Evolutionary conservation across 805 yeast species (phyloP).

Genomic region (Ogataea paraovalis): DNA sequence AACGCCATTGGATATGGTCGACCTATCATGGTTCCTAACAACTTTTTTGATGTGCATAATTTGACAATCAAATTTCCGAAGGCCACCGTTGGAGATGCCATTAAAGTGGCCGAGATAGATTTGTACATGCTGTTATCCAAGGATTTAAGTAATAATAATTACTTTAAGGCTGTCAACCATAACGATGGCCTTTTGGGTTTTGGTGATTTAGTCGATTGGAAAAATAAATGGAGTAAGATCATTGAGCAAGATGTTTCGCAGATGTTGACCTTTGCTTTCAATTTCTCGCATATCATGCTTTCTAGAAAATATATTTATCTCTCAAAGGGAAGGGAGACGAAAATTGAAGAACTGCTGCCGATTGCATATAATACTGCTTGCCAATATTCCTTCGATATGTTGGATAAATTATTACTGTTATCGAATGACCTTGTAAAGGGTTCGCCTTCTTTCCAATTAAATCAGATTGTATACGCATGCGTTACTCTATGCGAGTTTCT

Average conservation of each 20-base stretch:
- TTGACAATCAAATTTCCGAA: conserved; percentile 45
- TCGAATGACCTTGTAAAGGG: conserved; percentile 48
- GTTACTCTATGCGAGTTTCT: conserved; percentile 47
- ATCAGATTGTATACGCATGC: conserved; percentile 53
- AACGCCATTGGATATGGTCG: conserved; percentile 47
- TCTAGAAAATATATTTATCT: conserved; percentile 32
- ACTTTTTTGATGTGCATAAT: conserved; percentile 39
- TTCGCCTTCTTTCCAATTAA: conserved; percentile 48
- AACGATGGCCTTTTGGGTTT: conserved; percentile 23
- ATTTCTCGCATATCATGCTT: conserved; percentile 43
- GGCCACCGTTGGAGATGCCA: conserved; percentile 50
- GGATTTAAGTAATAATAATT: conserved; percentile 9
- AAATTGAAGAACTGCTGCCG: conserved; percentile 1
- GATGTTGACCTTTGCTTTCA: conserved; percentile 43
- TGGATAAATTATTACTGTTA: conserved; percentile 41
- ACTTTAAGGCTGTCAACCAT: background rate
- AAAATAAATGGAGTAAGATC: conserved; percentile 39
- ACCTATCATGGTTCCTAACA: conserved; percentile 37
- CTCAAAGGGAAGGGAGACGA: background rate
- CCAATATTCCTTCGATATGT: conserved; percentile 40
- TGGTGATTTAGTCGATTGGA: conserved; percentile 43
- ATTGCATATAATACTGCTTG: conserved; percentile 37
- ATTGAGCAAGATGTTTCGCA: conserved; percentile 47
- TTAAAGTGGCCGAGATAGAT: conserved; percentile 48
- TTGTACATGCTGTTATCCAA: conserved; percentile 29